phyloP scores from a whole-genome alignment of 805 yeast genomes.

The Komagataella phaffii region DNA sequence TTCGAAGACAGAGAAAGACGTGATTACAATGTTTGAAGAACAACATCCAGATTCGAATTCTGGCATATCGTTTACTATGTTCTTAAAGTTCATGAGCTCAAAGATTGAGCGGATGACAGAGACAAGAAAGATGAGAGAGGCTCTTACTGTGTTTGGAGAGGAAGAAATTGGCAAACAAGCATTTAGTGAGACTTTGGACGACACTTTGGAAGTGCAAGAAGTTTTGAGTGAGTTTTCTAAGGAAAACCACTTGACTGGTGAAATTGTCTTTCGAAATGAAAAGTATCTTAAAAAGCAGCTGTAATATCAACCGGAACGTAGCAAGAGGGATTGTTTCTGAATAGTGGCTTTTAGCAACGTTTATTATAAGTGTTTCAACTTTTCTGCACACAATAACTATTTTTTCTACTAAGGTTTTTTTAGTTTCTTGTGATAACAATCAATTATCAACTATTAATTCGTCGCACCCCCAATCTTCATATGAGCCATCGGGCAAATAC shows the following conservation, averaged over 20 bases:
- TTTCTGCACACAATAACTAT: too few species aligned
- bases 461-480: slow-evolving; percentile 98
- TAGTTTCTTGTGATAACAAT: not conserved
- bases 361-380: too few species aligned
- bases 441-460: slow-evolving; percentile 75
- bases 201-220: slow-evolving; percentile 32
- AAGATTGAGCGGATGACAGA: slow-evolving; percentile 39
- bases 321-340: not conserved
- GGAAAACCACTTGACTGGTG: slow-evolving; percentile 41
- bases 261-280: slow-evolving; percentile 42
- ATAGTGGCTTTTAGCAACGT: not conserved
- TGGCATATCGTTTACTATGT: slow-evolving; percentile 48
- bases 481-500: slow-evolving; percentile 92
- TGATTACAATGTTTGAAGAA: slow-evolving; percentile 33
- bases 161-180: slow-evolving; percentile 25
- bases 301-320: slow-evolving; percentile 2
- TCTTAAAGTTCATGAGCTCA: slow-evolving; percentile 46
- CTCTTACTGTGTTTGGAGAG: slow-evolving; percentile 21
- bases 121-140: slow-evolving; percentile 38
- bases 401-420: too few species aligned
- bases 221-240: slow-evolving; percentile 42
- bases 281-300: slow-evolving; percentile 39
- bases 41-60: slow-evolving; percentile 15
- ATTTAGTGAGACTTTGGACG: slow-evolving; percentile 25
- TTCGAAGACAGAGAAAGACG: slow-evolving; percentile 23